These are phyloP conservation scores for Solanum etuberosum DNA, from an alignment of 257 asterid genomes.

Conservation along the genomic window DNA sequence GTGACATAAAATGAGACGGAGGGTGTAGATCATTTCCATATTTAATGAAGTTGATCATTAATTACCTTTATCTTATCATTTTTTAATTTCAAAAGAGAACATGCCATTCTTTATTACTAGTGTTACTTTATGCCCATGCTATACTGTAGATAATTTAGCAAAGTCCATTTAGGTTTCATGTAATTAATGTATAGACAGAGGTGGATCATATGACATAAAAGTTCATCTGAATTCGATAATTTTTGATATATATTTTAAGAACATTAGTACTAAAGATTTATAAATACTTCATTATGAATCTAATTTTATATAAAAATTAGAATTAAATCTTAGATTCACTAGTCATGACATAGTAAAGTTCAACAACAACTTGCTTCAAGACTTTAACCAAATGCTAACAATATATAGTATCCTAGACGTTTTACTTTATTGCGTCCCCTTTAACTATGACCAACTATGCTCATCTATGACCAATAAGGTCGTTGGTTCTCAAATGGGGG, in stretches of 20 bases:
- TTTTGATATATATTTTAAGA: not conserved
- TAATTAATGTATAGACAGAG: not conserved
- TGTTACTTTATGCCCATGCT: not conserved
- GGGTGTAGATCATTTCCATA: not conserved
- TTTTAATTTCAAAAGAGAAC: not conserved
- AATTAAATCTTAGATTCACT: not conserved
- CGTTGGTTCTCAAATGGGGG: no score
- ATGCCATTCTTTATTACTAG: no score
- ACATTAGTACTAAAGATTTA: not conserved
- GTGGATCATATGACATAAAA: no score
- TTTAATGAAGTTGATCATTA: not conserved
- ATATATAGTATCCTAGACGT: not conserved
- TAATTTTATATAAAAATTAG: not conserved
- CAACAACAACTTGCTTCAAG: not conserved
- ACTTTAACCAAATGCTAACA: not conserved
- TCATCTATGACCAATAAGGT: no score
- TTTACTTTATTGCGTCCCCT: not conserved
- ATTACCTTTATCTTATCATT: not conserved
- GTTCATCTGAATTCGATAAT: no score
- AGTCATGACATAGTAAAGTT: not conserved
- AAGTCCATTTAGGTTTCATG: not conserved
- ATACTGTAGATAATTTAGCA: not conserved
- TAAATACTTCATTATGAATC: not conserved
- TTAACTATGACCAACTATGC: not conserved
- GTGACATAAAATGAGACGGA: no score